Conservation (phyloP, 2,329 filamentous ascomycete genomes). For the Talaromyces funiculosus region DNA sequence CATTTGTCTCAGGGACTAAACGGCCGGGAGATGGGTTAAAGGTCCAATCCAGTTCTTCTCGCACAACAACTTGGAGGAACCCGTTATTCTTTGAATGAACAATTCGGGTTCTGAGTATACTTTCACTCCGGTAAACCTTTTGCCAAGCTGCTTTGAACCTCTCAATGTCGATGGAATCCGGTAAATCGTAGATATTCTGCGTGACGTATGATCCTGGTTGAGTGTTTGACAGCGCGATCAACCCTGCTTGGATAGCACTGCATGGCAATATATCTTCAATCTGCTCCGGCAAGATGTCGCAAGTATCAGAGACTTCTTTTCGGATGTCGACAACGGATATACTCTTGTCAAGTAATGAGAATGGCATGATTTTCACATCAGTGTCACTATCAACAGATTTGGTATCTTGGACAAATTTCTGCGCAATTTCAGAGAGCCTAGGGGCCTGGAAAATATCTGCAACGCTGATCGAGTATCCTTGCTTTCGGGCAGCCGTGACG, state of each 20-base stretch:
- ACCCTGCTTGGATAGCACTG: conserved; percentile 40
- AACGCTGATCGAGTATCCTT: conserved; percentile 11
- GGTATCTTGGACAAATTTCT: not conserved
- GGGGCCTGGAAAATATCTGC: conserved; percentile 12
- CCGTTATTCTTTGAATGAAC: conserved; percentile 22
- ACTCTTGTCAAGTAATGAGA: conserved; percentile 7
- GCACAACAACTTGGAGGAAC: conserved; percentile 26
- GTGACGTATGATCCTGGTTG: conserved; percentile 37
- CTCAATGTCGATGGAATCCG: conserved; percentile 24
- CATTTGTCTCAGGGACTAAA: conserved; percentile 10
- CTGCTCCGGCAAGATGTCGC: conserved; percentile 16
- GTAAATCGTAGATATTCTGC: conserved; percentile 31
- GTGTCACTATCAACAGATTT: not conserved
- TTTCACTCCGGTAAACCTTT: conserved; percentile 25
- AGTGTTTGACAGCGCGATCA: conserved; percentile 35
- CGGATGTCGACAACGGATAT: conserved; percentile 1
- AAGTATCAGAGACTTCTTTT: conserved; percentile 17
- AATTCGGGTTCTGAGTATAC: conserved; percentile 40
- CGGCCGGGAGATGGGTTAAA: conserved; percentile 9
- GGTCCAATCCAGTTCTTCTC: conserved; percentile 19
- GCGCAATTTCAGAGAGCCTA: conserved; percentile 13
- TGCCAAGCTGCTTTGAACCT: conserved; percentile 38
- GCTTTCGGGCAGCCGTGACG: conserved; percentile 11
- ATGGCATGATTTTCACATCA: not conserved
- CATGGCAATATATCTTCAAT: conserved; percentile 39